phyloP scores from a whole-genome alignment of 306 rosid genomes.

The Chamaecrista fasciculata region DNA sequence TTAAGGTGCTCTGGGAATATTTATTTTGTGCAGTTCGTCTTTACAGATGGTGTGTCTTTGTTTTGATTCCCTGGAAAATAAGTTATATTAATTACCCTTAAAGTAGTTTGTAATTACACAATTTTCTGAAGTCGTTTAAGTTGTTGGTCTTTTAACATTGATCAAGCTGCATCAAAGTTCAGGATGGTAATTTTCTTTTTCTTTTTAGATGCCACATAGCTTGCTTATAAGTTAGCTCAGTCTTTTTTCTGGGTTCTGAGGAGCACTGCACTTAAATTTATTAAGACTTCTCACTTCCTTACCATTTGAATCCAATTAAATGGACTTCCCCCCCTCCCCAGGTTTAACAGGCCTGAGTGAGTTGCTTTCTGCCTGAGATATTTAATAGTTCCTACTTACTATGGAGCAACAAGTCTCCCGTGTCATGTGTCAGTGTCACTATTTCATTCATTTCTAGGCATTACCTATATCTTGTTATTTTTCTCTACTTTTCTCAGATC shows the following conservation, averaged over 20 bases:
- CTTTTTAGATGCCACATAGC: no score
- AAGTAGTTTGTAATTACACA: background rate
- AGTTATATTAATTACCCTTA: background rate
- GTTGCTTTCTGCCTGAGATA: background rate
- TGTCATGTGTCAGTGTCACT: background rate
- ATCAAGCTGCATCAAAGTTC: background rate
- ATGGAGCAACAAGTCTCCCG: slow-evolving; percentile 4
- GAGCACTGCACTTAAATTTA: background rate
- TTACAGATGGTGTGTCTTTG: background rate
- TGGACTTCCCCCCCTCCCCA: background rate
- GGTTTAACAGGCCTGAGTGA: slow-evolving; percentile 7
- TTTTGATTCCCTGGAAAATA: background rate
- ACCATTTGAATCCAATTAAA: background rate
- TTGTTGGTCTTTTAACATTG: background rate
- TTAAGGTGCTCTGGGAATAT: background rate
- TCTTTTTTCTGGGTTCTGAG: no score
- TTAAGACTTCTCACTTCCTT: background rate
- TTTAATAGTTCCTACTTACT: background rate
- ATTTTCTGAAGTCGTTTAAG: no score
- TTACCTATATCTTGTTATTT: slow-evolving; percentile 21
- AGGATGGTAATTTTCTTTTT: background rate
- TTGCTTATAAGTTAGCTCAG: no score
- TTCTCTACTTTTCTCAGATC: slow-evolving; percentile 50
- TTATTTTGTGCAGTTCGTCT: background rate
- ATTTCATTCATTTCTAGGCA: slow-evolving; percentile 21